Conservation (phyloP, 2,329 filamentous ascomycete species). For the Sarocladium strictum region DNA sequence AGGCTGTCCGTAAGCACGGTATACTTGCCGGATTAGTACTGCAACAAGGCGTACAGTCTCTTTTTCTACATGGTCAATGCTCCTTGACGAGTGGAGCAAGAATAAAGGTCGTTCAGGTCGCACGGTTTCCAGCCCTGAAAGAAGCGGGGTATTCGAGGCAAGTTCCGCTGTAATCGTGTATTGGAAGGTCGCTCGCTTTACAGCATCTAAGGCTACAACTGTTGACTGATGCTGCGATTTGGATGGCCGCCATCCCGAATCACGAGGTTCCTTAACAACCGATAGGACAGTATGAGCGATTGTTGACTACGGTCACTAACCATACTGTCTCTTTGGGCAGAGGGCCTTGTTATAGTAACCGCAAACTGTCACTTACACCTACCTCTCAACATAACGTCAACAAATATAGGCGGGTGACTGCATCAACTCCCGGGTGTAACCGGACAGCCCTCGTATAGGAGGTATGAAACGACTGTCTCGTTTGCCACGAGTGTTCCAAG, state of each 20-base stretch:
- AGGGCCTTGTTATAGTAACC: background rate
- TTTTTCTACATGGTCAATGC: too few species aligned
- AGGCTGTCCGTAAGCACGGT: too few species aligned
- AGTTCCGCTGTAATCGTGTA: conserved; percentile 26
- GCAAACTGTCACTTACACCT: background rate
- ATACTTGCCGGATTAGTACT: too few species aligned
- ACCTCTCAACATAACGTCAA: background rate
- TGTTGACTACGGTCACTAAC: background rate
- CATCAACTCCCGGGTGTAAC: background rate
- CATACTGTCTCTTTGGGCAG: background rate
- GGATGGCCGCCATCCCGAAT: conserved; percentile 15
- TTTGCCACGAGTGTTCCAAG: background rate
- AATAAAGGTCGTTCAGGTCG: background rate
- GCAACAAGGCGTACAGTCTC: too few species aligned
- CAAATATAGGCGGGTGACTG: background rate
- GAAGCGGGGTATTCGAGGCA: conserved; percentile 21
- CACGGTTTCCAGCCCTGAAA: background rate
- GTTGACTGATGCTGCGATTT: conserved; percentile 16
- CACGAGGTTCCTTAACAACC: background rate
- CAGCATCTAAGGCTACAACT: conserved; percentile 24
- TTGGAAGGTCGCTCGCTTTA: conserved; percentile 25
- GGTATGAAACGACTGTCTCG: background rate
- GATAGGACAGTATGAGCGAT: background rate
- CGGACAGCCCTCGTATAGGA: background rate
- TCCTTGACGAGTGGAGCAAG: too few species aligned